Percentiles rank a stretch among this genome's conserved stretches.
These are phyloP conservation scores for Aspergillus nidulans DNA, from an alignment of 495 filamentous ascomycete species.

Conservation along the genomic window DNA sequence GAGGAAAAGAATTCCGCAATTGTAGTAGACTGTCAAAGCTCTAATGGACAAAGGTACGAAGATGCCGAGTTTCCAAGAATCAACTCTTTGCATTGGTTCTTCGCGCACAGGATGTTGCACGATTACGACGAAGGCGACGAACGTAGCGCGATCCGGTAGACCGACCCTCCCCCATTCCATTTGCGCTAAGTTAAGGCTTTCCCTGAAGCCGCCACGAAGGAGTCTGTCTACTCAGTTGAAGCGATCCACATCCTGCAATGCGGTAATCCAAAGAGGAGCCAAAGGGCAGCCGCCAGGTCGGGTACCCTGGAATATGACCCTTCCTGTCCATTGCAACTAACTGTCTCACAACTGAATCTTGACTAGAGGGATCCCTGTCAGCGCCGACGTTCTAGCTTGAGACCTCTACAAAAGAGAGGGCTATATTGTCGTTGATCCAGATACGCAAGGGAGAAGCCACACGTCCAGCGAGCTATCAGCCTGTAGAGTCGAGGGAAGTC, in stretches of 20 bases:
- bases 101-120: no score
- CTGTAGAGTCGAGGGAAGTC: background rate
- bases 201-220: background rate
- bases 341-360: background rate
- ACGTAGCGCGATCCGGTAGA: no score
- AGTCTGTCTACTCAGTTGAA: background rate
- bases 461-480: conserved; percentile 61
- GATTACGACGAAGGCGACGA: no score
- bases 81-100: no score
- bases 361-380: no score
- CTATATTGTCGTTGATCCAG: background rate
- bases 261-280: background rate
- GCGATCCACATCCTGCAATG: background rate
- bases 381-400: no score
- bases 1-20: background rate
- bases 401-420: background rate
- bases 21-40: background rate
- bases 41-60: background rate
- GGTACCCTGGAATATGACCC: background rate
- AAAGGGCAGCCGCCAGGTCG: background rate
- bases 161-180: no score
- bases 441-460: conserved; percentile 48
- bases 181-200: background rate
- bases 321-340: background rate
- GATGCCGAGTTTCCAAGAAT: no score